A percentile compares a stretch with the other conserved stretches of the same genome.
phyloP scores from a whole-genome alignment of 345 rosid genomes.

The Hibiscus trionum region DNA sequence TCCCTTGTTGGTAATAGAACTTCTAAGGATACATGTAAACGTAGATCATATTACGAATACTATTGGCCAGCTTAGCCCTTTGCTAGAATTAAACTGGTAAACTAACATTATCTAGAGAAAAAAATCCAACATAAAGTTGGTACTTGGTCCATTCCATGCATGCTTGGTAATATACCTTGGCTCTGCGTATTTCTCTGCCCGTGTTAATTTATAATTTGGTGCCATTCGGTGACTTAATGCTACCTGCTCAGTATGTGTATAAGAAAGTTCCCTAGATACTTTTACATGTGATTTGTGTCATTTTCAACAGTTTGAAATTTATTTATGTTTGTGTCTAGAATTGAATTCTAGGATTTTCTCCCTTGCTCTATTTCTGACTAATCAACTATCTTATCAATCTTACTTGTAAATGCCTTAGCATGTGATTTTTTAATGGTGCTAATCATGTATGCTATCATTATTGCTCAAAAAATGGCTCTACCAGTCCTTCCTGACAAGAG shows the following conservation, averaged over 20 bases:
- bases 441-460: not conserved
- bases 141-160: not conserved
- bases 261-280: not conserved
- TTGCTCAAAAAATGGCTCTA: not conserved
- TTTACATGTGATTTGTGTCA: not conserved
- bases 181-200: not conserved
- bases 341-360: not conserved
- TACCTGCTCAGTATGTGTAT: not conserved
- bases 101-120: not conserved
- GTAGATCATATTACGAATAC: not conserved
- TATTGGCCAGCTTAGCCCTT: not conserved
- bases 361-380: not conserved
- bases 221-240: not conserved
- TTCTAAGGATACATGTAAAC: not conserved
- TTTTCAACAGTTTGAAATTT: not conserved
- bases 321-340: not conserved
- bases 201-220: not conserved
- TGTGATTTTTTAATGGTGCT: not conserved
- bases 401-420: not conserved
- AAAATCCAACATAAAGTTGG: not conserved
- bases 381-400: not conserved
- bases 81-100: not conserved
- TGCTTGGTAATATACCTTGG: not conserved
- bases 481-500: conserved; percentile 7
- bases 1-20: not conserved